Evolutionary conservation across 2,329 filamentous ascomycete genomes (phyloP).

Genomic region (Monilinia vaccinii-corymbosi): DNA sequence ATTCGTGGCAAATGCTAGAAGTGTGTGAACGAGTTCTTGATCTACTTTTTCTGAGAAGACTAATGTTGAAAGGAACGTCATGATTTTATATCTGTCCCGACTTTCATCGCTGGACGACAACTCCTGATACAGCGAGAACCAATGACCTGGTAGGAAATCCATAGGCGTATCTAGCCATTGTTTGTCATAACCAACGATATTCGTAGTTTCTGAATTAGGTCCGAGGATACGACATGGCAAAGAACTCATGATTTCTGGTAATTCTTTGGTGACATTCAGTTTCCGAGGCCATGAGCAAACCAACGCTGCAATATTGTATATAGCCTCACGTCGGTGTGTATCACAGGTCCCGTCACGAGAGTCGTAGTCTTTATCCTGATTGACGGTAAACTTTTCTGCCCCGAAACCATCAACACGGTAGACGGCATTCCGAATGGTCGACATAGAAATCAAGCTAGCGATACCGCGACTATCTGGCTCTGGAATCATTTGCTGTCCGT

Average conservation of each 20-base stretch:
- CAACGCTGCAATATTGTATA: conserved; percentile 15
- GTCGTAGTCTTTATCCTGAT: conserved; percentile 30
- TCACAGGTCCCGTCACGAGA: conserved; percentile 24
- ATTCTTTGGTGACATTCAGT: conserved; percentile 7
- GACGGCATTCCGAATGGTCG: conserved; percentile 27
- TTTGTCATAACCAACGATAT: conserved; percentile 13
- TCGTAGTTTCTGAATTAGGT: not conserved
- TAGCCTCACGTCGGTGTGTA: conserved; percentile 6
- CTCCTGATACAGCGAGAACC: conserved; percentile 19
- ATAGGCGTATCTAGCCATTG: conserved; percentile 15
- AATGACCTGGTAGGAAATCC: conserved; percentile 16
- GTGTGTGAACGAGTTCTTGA: conserved; percentile 22
- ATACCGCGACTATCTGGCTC: not conserved
- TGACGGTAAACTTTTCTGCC: conserved; percentile 30
- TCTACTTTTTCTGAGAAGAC: conserved; percentile 21
- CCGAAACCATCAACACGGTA: conserved; percentile 32
- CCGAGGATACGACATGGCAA: conserved; percentile 10
- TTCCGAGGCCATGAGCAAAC: conserved; percentile 17
- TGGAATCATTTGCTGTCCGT: not conserved
- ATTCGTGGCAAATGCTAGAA: conserved; percentile 28
- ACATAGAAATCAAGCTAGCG: conserved; percentile 17
- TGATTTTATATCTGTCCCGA: conserved; percentile 24
- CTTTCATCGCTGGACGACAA: conserved; percentile 10
- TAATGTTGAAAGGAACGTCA: conserved; percentile 26
- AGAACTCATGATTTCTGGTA: conserved; percentile 19